Conservation (phyloP, 345 rosid species). For the Atalantia buxifolia region DNA sequence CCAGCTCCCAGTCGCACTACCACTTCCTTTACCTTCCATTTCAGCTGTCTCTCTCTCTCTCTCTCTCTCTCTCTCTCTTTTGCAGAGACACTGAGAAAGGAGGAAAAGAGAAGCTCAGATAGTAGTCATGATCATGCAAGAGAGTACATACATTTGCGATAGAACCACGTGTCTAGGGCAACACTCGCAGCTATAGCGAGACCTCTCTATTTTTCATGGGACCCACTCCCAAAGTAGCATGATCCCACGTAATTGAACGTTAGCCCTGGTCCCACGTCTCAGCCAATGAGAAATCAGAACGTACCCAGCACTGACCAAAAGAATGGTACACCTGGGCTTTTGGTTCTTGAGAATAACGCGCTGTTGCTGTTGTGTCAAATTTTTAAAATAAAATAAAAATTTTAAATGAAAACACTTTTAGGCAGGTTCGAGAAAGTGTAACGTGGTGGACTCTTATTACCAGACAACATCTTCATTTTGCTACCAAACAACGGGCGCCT, state of each 20-base stretch:
- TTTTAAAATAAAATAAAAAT: neutral
- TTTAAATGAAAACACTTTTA: neutral
- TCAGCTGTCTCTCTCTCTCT: conserved; percentile 5
- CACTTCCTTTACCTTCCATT: conserved; percentile 23
- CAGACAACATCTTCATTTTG: neutral
- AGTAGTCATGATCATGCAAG: conserved; percentile 13
- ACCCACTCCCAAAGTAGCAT: conserved; percentile 2
- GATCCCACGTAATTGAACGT: neutral
- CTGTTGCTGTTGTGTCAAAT: neutral
- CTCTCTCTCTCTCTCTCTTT: neutral
- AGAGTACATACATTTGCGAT: conserved; percentile 8
- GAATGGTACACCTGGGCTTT: conserved; percentile 25
- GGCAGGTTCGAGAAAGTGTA: conserved; percentile 32
- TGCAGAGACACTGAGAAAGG: neutral
- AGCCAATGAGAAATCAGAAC: neutral
- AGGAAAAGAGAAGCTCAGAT: neutral
- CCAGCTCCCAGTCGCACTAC: conserved; percentile 1
- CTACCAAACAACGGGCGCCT: neutral
- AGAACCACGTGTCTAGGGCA: conserved; percentile 53
- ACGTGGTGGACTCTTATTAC: conserved; percentile 24
- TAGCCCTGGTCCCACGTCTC: neutral
- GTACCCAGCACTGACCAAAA: conserved; percentile 18
- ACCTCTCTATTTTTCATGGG: conserved; percentile 20
- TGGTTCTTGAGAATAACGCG: neutral
- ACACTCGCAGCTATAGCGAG: neutral